Evolutionary conservation across 768 basidiomycete species (phyloP).

Genomic region (Cystobasidium ongulense): DNA sequence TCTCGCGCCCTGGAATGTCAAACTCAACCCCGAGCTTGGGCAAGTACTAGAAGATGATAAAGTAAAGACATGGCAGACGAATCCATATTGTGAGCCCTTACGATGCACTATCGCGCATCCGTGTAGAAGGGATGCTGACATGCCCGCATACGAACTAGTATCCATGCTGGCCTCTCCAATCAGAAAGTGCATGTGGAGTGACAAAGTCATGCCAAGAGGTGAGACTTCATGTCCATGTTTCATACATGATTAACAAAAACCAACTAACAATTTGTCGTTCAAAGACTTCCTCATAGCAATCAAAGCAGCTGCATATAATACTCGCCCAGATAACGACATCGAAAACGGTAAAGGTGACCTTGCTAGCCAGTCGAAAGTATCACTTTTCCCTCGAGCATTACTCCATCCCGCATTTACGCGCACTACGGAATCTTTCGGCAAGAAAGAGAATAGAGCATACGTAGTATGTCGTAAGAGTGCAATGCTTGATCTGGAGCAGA

Average conservation of each 20-base stretch:
- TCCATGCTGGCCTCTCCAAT: slow-evolving; percentile 21
- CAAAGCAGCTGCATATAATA: slow-evolving; percentile 8
- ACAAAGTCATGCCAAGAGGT: slow-evolving; percentile 13
- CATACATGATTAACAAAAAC: not conserved
- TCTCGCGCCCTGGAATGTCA: not conserved
- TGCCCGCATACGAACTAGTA: not conserved
- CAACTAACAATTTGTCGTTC: not conserved
- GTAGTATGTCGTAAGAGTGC: slow-evolving; percentile 1
- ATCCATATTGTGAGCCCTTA: not conserved
- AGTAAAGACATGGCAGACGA: not conserved
- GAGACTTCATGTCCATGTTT: not conserved
- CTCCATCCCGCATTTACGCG: not conserved
- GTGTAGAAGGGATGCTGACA: too few species aligned
- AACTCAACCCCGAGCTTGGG: not conserved
- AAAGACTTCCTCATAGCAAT: slow-evolving; percentile 26
- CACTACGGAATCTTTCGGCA: not conserved
- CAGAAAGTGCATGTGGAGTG: slow-evolving; percentile 22
- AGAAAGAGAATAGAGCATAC: slow-evolving; percentile 7
- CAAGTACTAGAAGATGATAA: not conserved
- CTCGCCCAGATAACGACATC: not conserved
- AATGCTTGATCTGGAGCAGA: not conserved
- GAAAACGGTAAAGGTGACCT: too few species aligned
- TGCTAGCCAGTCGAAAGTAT: not conserved
- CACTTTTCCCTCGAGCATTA: slow-evolving; percentile 8
- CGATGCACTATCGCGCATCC: too few species aligned